Evolutionary conservation across 331 rosid genomes (phyloP).

Genomic region (Malus hybrid): DNA sequence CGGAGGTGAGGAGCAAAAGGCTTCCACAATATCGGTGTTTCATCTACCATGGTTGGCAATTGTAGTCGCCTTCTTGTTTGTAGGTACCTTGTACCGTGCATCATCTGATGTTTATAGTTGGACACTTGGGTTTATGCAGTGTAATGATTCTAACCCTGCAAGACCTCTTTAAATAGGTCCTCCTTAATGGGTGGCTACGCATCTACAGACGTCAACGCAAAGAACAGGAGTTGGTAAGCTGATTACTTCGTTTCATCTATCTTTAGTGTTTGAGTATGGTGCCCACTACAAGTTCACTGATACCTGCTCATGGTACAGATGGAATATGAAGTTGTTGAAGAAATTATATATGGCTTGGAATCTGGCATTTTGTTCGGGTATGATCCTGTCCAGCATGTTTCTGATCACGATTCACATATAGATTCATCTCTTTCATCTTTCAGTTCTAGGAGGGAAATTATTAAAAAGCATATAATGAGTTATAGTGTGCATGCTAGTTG

Average conservation of each 20-base stretch:
- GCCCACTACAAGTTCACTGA: constrained; percentile 8
- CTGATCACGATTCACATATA: background rate
- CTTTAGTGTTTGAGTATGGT: constrained; percentile 8
- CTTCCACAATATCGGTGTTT: constrained; percentile 65
- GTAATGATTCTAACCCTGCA: constrained; percentile 13
- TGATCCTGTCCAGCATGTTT: constrained; percentile 14
- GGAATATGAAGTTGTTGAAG: constrained; percentile 94
- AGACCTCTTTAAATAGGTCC: constrained; percentile 34
- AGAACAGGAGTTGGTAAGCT: constrained; percentile 89
- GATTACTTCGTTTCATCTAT: constrained; percentile 17
- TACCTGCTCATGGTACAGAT: constrained; percentile 50
- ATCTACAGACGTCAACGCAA: constrained; percentile 69
- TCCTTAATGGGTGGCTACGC: constrained; percentile 91
- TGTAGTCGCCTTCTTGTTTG: constrained; percentile 85
- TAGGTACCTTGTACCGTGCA: constrained; percentile 75
- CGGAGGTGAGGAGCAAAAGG: constrained; percentile 94
- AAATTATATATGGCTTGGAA: constrained; percentile 91
- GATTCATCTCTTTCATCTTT: constrained; percentile 15
- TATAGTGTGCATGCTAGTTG: background rate
- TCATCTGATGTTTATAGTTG: constrained; percentile 21
- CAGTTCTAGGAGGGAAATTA: background rate
- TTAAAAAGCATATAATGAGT: background rate
- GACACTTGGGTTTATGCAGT: background rate
- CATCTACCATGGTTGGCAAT: constrained; percentile 86
- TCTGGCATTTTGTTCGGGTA: constrained; percentile 99